A percentile compares a stretch with the other conserved stretches of the same genome.
Evolutionary conservation across 179 eudicot species (phyloP).

Genomic region (Pouteria campechiana): DNA sequence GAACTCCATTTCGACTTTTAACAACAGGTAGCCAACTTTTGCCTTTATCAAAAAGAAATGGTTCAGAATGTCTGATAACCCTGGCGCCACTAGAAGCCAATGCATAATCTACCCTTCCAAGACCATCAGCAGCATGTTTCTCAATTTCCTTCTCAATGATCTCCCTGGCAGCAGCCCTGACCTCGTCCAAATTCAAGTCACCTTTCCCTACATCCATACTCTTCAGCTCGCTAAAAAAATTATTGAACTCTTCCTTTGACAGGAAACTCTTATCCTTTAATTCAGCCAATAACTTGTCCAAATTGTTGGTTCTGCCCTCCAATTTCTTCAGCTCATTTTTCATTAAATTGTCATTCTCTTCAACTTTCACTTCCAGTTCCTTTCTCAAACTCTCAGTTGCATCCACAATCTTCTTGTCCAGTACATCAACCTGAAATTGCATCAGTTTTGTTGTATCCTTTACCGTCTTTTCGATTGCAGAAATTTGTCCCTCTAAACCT

Average conservation of each 20-base stretch:
- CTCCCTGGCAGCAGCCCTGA: constrained; percentile 52
- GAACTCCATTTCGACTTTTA: constrained; percentile 15
- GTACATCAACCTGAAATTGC: constrained; percentile 63
- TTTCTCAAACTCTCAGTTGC: constrained; percentile 28
- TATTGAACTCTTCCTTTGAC: constrained; percentile 40
- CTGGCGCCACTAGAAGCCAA: constrained; percentile 48
- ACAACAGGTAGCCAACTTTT: constrained; percentile 15
- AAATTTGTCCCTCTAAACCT: constrained; percentile 50
- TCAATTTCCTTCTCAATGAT: constrained; percentile 65
- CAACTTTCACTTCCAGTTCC: constrained; percentile 36
- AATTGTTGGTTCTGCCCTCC: constrained; percentile 19
- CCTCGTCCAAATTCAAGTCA: constrained; percentile 45
- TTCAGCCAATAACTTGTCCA: constrained; percentile 35
- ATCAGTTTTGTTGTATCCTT: constrained; percentile 48
- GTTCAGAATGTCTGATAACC: constrained; percentile 61
- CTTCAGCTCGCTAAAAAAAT: constrained; percentile 38
- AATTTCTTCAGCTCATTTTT: constrained; percentile 31
- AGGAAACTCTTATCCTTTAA: constrained; percentile 27
- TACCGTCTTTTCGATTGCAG: constrained; percentile 41
- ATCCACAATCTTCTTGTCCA: constrained; percentile 47
- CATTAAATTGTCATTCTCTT: no score
- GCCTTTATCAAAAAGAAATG: constrained; percentile 14
- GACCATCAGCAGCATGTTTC: constrained; percentile 83
- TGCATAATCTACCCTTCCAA: constrained; percentile 78
- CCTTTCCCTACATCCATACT: constrained; percentile 7